These are phyloP conservation scores for Medakamo hakoo DNA, from an alignment of 139 green algal species.

Conservation along the genomic window DNA sequence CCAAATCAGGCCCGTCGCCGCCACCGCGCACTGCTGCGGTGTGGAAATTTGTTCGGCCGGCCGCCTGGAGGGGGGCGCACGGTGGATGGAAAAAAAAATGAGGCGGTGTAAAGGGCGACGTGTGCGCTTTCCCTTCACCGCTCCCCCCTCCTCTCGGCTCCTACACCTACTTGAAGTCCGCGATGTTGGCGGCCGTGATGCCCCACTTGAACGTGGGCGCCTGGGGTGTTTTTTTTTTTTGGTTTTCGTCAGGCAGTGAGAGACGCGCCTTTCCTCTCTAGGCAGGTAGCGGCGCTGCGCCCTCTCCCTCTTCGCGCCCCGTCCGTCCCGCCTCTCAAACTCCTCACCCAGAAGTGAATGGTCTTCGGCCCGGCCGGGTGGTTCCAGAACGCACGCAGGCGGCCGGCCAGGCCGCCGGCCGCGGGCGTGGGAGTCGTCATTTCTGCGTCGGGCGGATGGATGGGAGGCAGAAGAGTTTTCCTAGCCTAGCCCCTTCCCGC, in stretches of 20 bases:
- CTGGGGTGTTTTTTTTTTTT: slow-evolving; percentile 65
- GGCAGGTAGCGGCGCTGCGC: neutral
- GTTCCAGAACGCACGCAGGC: slow-evolving; percentile 6
- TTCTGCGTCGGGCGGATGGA: too few relatives aligned
- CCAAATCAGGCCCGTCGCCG: slow-evolving; percentile 83
- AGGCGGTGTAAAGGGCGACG: too few relatives aligned
- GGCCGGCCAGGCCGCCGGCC: neutral
- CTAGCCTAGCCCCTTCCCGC: too few relatives aligned
- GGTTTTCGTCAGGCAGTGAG: too few relatives aligned
- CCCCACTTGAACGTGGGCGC: slow-evolving; percentile 97
- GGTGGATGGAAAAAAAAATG: too few relatives aligned
- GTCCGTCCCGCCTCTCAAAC: neutral
- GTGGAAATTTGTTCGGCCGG: slow-evolving; percentile 77
- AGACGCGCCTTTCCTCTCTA: neutral
- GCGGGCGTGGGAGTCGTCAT: too few relatives aligned
- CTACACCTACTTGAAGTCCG: too few relatives aligned
- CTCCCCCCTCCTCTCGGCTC: too few relatives aligned
- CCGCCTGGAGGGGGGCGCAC: too few relatives aligned
- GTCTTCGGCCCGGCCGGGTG: slow-evolving; percentile 13
- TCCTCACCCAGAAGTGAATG: slow-evolving; percentile 6
- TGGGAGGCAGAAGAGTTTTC: too few relatives aligned
- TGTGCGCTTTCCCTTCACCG: too few relatives aligned
- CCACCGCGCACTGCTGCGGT: slow-evolving; percentile 84
- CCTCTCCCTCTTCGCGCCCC: neutral
- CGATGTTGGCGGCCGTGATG: slow-evolving; percentile 89